These are phyloP conservation scores for Salvia sclarea DNA, from an alignment of 305 asterid species.

Conservation along the genomic window DNA sequence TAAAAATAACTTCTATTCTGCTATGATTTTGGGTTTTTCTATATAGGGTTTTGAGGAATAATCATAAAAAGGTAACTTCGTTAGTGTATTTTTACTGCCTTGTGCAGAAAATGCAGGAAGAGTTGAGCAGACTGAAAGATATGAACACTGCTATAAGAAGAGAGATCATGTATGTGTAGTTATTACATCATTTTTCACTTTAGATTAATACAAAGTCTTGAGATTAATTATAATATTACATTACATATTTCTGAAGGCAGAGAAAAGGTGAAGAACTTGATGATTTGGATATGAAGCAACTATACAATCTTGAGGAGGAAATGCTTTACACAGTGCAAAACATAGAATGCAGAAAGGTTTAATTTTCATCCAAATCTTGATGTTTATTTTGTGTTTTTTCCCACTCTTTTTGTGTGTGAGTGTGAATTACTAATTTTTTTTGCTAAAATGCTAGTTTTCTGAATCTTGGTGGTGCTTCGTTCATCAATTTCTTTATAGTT, in stretches of 20 bases:
- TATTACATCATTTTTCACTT: not conserved
- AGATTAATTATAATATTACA: not conserved
- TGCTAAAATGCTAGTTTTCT: not conserved
- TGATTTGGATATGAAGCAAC: constrained; percentile 24
- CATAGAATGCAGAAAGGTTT: constrained; percentile 8
- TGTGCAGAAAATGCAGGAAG: constrained; percentile 75
- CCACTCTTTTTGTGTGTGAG: not conserved
- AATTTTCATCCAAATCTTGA: constrained; percentile 7
- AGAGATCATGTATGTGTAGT: constrained; percentile 54
- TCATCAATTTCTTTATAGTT: not conserved
- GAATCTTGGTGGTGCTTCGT: not conserved
- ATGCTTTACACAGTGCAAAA: not conserved
- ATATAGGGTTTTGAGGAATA: constrained; percentile 9
- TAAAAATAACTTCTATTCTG: not conserved
- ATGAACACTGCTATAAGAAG: constrained; percentile 52
- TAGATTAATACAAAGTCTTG: not conserved
- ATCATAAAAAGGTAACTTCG: not conserved
- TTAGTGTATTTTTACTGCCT: not conserved
- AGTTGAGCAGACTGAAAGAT: constrained; percentile 59
- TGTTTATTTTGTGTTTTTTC: not conserved
- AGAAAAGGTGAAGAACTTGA: constrained; percentile 18
- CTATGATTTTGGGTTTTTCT: not conserved
- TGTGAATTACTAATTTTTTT: no score
- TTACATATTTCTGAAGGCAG: not conserved
- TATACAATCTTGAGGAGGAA: constrained; percentile 26